phyloP scores from a whole-genome alignment of 352 stramenopile species.

The Phytophthora pinifolia region DNA sequence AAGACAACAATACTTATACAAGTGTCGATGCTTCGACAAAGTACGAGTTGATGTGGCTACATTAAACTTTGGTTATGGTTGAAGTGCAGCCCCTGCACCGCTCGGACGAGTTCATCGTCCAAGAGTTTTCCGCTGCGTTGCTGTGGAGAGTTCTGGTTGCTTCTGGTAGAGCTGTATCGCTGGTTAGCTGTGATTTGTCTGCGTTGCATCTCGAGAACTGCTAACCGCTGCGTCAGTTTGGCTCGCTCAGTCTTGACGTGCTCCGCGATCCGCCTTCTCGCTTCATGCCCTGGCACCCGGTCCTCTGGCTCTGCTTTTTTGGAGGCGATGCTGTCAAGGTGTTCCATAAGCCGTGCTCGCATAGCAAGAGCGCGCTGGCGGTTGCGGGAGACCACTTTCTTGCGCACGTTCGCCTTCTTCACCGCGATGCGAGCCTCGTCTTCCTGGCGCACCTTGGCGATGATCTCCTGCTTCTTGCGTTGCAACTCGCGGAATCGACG shows the following conservation, averaged over 20 bases:
- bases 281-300: background rate
- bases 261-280: constrained; percentile 15
- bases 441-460: constrained; percentile 19
- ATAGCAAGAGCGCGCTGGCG: constrained; percentile 40
- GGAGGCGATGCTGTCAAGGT: constrained; percentile 9
- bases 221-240: constrained; percentile 21
- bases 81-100: constrained; percentile 40
- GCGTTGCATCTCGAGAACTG: constrained; percentile 22
- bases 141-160: constrained; percentile 11
- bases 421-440: constrained; percentile 22
- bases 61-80: constrained; percentile 1
- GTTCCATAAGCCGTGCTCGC: constrained; percentile 15
- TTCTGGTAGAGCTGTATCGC: background rate
- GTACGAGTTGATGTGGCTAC: constrained; percentile 12
- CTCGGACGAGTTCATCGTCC: constrained; percentile 35
- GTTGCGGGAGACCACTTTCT: constrained; percentile 46
- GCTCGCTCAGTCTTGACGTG: constrained; percentile 14
- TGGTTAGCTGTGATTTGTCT: constrained; percentile 6
- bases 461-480: constrained; percentile 12
- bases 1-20: too few relatives aligned
- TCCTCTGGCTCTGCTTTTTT: background rate
- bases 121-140: constrained; percentile 15
- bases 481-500: constrained; percentile 26
- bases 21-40: constrained; percentile 8
- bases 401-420: constrained; percentile 39